phyloP scores from a whole-genome alignment of 2,329 filamentous ascomycete species.

The Apiospora hydei region DNA sequence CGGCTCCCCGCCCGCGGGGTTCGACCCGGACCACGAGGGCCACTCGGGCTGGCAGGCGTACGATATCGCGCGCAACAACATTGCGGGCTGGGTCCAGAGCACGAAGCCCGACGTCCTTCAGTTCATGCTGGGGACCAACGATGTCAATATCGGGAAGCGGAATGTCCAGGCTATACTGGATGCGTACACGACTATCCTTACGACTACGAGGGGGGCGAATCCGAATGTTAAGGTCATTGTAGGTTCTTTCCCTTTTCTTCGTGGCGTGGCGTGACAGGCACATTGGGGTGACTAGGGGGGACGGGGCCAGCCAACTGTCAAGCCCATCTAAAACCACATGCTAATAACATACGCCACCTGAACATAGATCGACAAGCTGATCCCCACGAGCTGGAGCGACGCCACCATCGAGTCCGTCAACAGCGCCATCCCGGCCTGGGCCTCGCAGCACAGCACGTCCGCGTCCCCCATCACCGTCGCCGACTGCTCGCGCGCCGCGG shows the following conservation, averaged over 20 bases:
- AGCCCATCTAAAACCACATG: too few relatives aligned
- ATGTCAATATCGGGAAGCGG: conserved; percentile 43
- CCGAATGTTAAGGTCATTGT: conserved; percentile 51
- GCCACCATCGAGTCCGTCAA: conserved; percentile 44
- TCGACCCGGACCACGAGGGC: conserved; percentile 51
- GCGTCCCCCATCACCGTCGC: conserved; percentile 25
- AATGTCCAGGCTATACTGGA: conserved; percentile 44
- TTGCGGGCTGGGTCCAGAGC: conserved; percentile 47
- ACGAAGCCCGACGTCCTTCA: conserved; percentile 51
- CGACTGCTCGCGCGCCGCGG: conserved; percentile 35
- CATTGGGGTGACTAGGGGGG: too few relatives aligned
- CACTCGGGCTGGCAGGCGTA: conserved; percentile 52
- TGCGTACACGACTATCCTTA: conserved; percentile 50
- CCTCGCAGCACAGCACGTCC: conserved; percentile 8
- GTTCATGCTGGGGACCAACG: conserved; percentile 56
- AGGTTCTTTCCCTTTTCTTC: neutral
- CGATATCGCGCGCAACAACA: conserved; percentile 51
- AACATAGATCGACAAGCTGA: conserved; percentile 49
- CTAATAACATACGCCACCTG: too few relatives aligned
- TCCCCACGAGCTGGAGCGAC: conserved; percentile 45
- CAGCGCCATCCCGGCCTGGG: conserved; percentile 41
- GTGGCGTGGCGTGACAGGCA: too few relatives aligned
- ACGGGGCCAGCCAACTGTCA: too few relatives aligned
- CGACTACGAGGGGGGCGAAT: conserved; percentile 46
- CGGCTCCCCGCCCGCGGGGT: conserved; percentile 41